Percentiles rank a stretch among this genome's conserved stretches.
Evolutionary conservation across 805 yeast genomes (phyloP).

Genomic region (Candida patagonica): DNA sequence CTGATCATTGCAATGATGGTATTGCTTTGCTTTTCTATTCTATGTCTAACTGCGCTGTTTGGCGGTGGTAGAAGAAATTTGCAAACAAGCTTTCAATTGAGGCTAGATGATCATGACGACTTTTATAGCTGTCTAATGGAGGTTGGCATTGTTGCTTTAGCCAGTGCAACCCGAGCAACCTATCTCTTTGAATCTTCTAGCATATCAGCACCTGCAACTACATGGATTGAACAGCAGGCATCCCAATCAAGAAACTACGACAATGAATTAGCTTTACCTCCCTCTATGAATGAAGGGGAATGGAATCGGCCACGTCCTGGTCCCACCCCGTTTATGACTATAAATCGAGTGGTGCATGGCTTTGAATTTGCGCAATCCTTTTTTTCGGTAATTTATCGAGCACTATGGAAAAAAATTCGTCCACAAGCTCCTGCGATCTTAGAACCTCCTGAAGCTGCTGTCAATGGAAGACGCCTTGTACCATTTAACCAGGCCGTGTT

Average conservation of each 20-base stretch:
- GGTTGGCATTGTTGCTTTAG: constrained; percentile 52
- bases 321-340: neutral
- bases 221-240: constrained; percentile 42
- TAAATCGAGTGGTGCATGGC: neutral
- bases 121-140: constrained; percentile 54
- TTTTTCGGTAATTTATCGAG: neutral
- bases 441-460: neutral
- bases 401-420: neutral
- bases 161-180: constrained; percentile 59
- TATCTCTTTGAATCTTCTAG: constrained; percentile 51
- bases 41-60: constrained; percentile 49
- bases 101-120: constrained; percentile 43
- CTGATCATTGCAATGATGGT: constrained; percentile 44
- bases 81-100: constrained; percentile 23
- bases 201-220: constrained; percentile 39
- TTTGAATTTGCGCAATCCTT: neutral
- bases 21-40: constrained; percentile 42
- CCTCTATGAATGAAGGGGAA: constrained; percentile 3
- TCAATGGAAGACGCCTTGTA: neutral
- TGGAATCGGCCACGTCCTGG: neutral
- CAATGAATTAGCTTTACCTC: constrained; percentile 2
- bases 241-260: neutral
- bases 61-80: constrained; percentile 36
- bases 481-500: neutral
- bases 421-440: neutral